Evolutionary conservation across 2,329 filamentous ascomycete genomes (phyloP), one percentile per base, ranked within the genome.

Genomic region (Plectosphaerella cucumerina): DNA sequence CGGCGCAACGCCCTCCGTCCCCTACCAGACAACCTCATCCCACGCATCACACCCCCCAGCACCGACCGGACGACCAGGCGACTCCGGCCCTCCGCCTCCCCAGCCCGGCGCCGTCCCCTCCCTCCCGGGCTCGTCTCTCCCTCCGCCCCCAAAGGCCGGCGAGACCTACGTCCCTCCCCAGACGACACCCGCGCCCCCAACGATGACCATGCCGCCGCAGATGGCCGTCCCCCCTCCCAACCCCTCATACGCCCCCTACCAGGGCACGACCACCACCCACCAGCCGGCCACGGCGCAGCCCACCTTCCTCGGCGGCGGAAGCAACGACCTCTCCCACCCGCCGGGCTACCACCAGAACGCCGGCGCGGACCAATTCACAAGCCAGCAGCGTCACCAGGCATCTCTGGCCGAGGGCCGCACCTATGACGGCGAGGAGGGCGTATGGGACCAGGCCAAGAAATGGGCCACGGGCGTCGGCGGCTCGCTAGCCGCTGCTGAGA

Each of bases 391-490:
- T 34, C 65, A 73, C 51, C 59, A 71, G 53, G 58, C 56, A 47
- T 63, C 58, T 46, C 53, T 54, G 56, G 65, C 58, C 53, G 58
- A 57, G 56, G 63, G 63, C 21, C 62, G 52, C 44, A 52, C 55
- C 6, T 51, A 63, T 22, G 52, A 54, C 26, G 60, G 51, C 2
- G 59, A 57, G 15, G 70, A 72, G 3, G 72, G 76, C n/a, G 66
- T 82, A 6, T 82, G 79, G 78, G 72, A 72, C 50, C 66, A 75
- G 44, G 80, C 80, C 11, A 82, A 78, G 70, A 82, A 80, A 63
- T 76, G 78, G 72, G 80, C 77, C 44, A 69, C 73, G 53, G 74
- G 73, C 33, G 82, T 81, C 6, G 81, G 82, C 47, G 76, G 77
- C 54, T 80, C 75, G 62, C 65, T 86, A 23, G 77, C 75, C 9